Base-by-base conservation (phyloP, 768 basidiomycete genomes). In the Psilocybe tampanensis region DNA sequence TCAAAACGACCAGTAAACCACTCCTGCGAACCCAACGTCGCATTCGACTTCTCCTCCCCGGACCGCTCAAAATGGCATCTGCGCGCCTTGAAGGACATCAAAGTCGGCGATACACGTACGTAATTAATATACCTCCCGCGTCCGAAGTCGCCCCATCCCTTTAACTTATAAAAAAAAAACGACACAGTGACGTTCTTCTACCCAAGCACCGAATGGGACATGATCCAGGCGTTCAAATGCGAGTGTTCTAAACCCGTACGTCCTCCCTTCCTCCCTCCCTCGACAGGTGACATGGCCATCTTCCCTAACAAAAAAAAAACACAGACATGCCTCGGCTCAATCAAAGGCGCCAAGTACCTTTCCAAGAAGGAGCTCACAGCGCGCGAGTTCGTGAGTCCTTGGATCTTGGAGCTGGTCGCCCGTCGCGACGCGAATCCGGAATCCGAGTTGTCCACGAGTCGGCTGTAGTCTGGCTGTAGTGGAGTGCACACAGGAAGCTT, bases 191-290 rank as follows among this genome's bases (percentile, higher is more conserved):
- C 81, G 2, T 86, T 80, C 64, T 88, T 86, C 66, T 87, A 88
- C 66, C 86, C 86, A 17, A 81, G 79, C 62, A 88, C 84, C 15
- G 86, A 88, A 64, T 88, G 86, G 86, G 78, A 83, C 44, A 86
- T 88, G 85, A 83, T 77, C 18, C 83, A 84, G 63, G 76, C 81
- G 0, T 88, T 88, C 65, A 68, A 73, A 12, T 88, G 86, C 67
- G 56, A 69, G 36, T 88, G 87, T 67, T 75, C 73, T 15, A 66
- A 76, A 2, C 52, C 63, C 49, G 80, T 81, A 60, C 49, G 74
- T 65, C 3, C 24, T 43, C 32, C 41, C 17, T 17, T 18, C 33
- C 22, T 41, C 29, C 24, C 44, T 23, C 11, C 22, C 21, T 29
- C 47, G 29, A 21, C 36, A n/a, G n/a, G n/a, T n/a, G n/a, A n/a